Percentiles rank a stretch among this genome's conserved stretches.
Evolutionary conservation across 768 basidiomycete species (phyloP).

Genomic region (Tulasnella sp.): DNA sequence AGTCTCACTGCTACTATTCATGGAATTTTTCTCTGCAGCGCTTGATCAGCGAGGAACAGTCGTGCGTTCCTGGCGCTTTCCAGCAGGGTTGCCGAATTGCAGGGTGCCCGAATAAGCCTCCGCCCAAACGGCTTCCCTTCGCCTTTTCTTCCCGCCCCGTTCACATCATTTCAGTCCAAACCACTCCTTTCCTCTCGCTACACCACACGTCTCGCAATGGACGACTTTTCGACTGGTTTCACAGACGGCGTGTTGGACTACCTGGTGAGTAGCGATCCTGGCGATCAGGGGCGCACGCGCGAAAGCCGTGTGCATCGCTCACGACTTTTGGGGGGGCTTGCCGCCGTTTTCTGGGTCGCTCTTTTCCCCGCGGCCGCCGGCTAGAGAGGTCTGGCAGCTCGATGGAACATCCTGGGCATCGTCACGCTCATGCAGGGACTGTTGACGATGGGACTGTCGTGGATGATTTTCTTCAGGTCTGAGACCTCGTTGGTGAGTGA

Average conservation of each 20-base stretch:
- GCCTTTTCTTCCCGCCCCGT: neutral
- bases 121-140: neutral
- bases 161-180: constrained; percentile 1
- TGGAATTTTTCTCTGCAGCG: neutral
- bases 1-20: neutral
- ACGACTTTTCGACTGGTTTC: neutral
- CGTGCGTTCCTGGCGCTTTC: neutral
- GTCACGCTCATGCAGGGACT: constrained; percentile 28
- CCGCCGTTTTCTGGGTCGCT: neutral
- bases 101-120: neutral
- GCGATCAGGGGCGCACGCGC: neutral
- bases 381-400: constrained; percentile 11
- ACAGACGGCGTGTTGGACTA: neutral
- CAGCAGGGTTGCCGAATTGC: neutral
- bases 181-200: neutral
- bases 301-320: neutral
- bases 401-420: constrained; percentile 29
- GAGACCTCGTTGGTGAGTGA: constrained; percentile 24
- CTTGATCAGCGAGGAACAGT: neutral
- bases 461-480: constrained; percentile 30
- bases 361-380: neutral
- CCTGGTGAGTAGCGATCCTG: neutral
- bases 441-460: constrained; percentile 26
- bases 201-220: neutral
- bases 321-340: neutral